These are phyloP conservation scores for Garcia nutans DNA, from an alignment of 345 rosid species.

Conservation along the genomic window DNA sequence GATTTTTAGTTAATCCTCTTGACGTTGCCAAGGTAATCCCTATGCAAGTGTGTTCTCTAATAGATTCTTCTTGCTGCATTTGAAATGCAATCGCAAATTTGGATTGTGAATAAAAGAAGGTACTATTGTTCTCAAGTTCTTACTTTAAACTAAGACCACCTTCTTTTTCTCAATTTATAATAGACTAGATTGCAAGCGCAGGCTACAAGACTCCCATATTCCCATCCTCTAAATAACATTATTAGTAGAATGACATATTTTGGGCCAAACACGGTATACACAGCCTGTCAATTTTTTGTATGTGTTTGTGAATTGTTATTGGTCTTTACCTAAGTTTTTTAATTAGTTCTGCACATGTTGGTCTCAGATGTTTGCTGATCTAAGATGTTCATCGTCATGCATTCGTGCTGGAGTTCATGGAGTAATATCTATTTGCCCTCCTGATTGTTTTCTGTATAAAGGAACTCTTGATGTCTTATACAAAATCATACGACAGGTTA, in stretches of 20 bases:
- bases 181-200: constrained; percentile 97
- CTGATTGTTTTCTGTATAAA: constrained; percentile 95
- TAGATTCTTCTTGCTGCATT: not conserved
- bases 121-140: not conserved
- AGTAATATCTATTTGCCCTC: constrained; percentile 93
- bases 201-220: constrained; percentile 87
- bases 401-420: constrained; percentile 96
- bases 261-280: constrained; percentile 83
- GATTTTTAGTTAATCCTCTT: constrained; percentile 79
- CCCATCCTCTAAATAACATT: constrained; percentile 81
- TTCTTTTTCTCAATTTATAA: not conserved
- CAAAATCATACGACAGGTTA: constrained; percentile 88
- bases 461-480: constrained; percentile 88
- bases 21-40: constrained; percentile 77
- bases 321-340: not conserved
- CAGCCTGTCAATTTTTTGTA: not conserved
- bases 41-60: not conserved
- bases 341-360: constrained; percentile 21
- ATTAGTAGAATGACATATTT: constrained; percentile 80
- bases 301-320: not conserved
- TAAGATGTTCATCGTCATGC: constrained; percentile 93
- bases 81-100: no score
- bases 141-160: not conserved
- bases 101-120: not conserved
- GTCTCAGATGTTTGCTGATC: constrained; percentile 82